Conservation (phyloP, 208 protist genomes). For the Trichomonas vaginalis region DNA sequence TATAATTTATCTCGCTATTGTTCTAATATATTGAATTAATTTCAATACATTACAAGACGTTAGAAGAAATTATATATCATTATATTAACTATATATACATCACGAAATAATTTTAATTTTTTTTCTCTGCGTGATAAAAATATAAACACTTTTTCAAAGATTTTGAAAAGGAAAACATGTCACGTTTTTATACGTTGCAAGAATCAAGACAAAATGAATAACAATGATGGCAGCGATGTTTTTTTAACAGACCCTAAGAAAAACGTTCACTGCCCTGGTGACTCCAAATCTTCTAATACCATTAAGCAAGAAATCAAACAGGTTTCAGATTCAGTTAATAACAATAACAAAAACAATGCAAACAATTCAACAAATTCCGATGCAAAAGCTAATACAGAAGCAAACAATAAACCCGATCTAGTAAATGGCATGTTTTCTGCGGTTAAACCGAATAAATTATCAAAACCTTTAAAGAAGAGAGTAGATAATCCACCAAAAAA, state of each 20-base stretch:
- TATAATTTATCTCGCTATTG: too few relatives aligned
- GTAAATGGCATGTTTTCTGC: not conserved
- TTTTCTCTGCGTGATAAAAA: too few relatives aligned
- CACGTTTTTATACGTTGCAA: not conserved
- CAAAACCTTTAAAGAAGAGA: not conserved
- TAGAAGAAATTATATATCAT: too few relatives aligned
- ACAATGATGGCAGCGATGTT: not conserved
- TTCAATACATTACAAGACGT: too few relatives aligned
- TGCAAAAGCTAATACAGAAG: not conserved
- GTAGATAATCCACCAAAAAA: not conserved
- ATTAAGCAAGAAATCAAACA: not conserved
- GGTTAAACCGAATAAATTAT: not conserved
- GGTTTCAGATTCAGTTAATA: not conserved
- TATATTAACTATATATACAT: too few relatives aligned
- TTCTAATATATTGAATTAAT: too few relatives aligned
- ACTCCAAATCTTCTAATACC: not conserved
- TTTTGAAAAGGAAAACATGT: not conserved
- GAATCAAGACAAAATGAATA: not conserved
- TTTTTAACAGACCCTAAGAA: not conserved
- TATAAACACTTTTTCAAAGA: too few relatives aligned
- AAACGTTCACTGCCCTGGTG: not conserved
- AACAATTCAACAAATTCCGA: too few relatives aligned
- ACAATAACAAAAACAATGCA: not conserved
- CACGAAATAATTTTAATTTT: too few relatives aligned
- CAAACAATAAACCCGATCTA: not conserved